Evolutionary conservation across 1,139 yeast genomes (phyloP), one percentile per base, ranked within the genome.

Genomic region (Yamadazyma dushanensis): DNA sequence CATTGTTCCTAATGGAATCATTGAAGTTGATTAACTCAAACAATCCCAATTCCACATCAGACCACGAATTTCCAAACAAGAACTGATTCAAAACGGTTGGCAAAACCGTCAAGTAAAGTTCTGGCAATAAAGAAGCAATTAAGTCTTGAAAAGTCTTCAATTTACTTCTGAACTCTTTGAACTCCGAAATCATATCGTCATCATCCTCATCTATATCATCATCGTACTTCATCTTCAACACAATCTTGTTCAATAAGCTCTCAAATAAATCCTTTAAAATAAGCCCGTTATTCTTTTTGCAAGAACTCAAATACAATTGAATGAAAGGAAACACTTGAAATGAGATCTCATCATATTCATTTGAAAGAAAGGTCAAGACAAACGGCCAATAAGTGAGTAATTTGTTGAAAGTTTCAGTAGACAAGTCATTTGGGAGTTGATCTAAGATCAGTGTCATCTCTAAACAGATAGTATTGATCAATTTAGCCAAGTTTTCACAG

Each of bases 291-390:
- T 70, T 70, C 46, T 83, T 85, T 51, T 92, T 86, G 47, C 89
- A 64, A 33, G 81, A 71, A 11, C 85, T 65, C 41, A 92, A 66
- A 53, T 83, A 89, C 38, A 80, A 85, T 32, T 85, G 79, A 35
- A 92, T 67, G 50, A 88, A 85, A 5, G 94, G 83, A 53, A 90
- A 84, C 3, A 88, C 84, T 54, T 86, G 95, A 34, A 75, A 73
- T 1, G 95, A 79, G 9, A 92, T 84, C 45, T 94, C 97, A 56
- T 92, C 97, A 54, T 83, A 90, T 44, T 85, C 95, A 50, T 86
- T 85, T 26, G 78, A 69, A 51, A 92, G 72, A 45, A 84, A 87
- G 39, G 73, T 75, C 39, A 90, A 70, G 9, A 86, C 69, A 22
- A 80, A 68, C 15, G 97, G 97, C 70, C 90, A 78, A 26, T 87